Evolutionary conservation across 306 rosid species (phyloP), one percentile per base, ranked within the genome.

Genomic region (Neltuma alba): DNA sequence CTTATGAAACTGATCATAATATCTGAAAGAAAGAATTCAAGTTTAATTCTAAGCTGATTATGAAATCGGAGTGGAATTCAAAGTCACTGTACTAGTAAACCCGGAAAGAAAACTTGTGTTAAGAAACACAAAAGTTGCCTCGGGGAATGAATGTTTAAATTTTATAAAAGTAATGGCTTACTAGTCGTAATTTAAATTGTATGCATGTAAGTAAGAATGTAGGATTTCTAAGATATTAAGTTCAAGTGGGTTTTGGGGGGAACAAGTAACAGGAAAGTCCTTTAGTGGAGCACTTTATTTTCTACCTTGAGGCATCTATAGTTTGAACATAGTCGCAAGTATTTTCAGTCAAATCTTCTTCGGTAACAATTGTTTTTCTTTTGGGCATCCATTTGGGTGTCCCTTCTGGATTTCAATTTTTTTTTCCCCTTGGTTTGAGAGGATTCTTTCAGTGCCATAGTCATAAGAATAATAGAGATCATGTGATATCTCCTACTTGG

Each of bases 11-110:
- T 75, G 15, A 63, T 14, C 50, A 64, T 64, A 45, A 42, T 45
- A 63, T 63, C 37, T 47, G 63, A 76, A n/a, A 62, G 33, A 76
- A 76, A 45, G 73, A 16, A 33, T 63, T 47, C 9, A 8, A 54
- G 21, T n/a, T 50, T 25, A 50, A n/a, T 50, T 50, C 20, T 42
- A 27, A 41, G n/a, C 79, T 60, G 36, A 74, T 74, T 16, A 27
- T 28, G 42, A 34, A 62, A 30, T 42, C 10, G 60, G 18, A 28
- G 20, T 28, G 37, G 36, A 28, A 16, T 33, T 34, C 23, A 31
- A 62, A 31, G 41, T 23, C 16, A 21, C 34, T 67, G 31, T 40
- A 2, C 52, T 40, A 21, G 11, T 67, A 38, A 14, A 42, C 7
- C 74, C 14, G 27, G 13, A 27, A 69, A 18, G 74, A 41, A 68